Base-by-base conservation (phyloP, 805 yeast genomes). In the Metschnikowia lochheadii region DNA sequence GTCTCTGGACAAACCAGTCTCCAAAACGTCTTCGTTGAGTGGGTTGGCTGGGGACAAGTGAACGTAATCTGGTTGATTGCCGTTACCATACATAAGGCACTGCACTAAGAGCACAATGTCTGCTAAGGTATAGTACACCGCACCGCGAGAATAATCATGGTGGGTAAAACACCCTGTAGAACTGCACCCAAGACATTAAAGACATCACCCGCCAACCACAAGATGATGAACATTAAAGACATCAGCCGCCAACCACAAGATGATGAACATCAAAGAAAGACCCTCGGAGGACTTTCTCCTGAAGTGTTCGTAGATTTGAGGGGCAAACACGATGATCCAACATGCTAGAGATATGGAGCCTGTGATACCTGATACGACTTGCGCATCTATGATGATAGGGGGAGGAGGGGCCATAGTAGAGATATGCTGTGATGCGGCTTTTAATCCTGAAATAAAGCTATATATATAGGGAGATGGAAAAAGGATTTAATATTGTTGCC, bases 301-400 rank as follows among this genome's bases (percentile, higher is more conserved):
- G 63, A 88, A 90, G 57, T 91, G 94, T 64, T 94, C 97, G 67
- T 89, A 91, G 41, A 94, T 86, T 65, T 92, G 98, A 10, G 98
- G 98, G 36, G 96, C 95, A 75, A 94, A 92, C 15, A 92, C 99
- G 44, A 94, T 91, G 52, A 94, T 85, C 99, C 99, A 92, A 66
- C 97, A 94, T 14, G 97, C 96, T 43, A 92, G 81, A 17, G 98
- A 92, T 34, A 94, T 89, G 11, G 96, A 89, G 52, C 86, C 88
- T 17, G 87, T 82, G 49, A 87, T 85, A 6, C 92, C 94, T 61
- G 89, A 82, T 17, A 87, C 81, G 15, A 87, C 87, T 56, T 81
- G 81, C 15, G 88, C 83, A 56, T 82, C 85, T 49, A 84, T 72
- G 29, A 79, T 77, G 21, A 84, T 76, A 2, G 90, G 87, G 23